Evolutionary conservation across 495 filamentous ascomycete species (phyloP).

Genomic region (Neurospora terricola): DNA sequence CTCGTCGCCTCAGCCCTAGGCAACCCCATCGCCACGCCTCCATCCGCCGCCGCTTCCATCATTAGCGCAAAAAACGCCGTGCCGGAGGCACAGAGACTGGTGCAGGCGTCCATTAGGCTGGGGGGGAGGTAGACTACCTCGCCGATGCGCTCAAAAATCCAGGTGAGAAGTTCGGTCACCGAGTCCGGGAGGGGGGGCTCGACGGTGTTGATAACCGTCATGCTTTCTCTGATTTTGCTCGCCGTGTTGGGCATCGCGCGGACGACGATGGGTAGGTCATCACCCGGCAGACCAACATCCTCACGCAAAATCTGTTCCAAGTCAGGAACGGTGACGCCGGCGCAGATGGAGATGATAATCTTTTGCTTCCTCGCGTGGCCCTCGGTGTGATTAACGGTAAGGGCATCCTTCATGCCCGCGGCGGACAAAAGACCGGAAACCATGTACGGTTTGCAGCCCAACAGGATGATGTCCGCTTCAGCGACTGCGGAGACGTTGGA

Average conservation of each 20-base stretch:
- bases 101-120: conserved; percentile 60
- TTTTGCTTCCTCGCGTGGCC: conserved; percentile 42
- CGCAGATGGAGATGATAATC: conserved; percentile 73
- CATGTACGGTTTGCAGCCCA: conserved; percentile 74
- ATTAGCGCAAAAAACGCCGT: conserved; percentile 74
- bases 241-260: conserved; percentile 74
- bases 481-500: conserved; percentile 51
- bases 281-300: conserved; percentile 19
- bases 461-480: conserved; percentile 54
- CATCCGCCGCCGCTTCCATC: conserved; percentile 66
- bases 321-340: conserved; percentile 61
- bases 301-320: conserved; percentile 51
- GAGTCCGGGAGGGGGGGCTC: conserved; percentile 46
- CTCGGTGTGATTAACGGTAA: conserved; percentile 16
- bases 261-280: conserved; percentile 46
- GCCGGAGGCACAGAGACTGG: conserved; percentile 66
- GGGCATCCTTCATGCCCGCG: conserved; percentile 55
- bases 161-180: conserved; percentile 52
- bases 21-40: conserved; percentile 71
- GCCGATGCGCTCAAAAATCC: conserved; percentile 69
- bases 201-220: conserved; percentile 66
- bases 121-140: conserved; percentile 55
- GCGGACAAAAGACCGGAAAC: conserved; percentile 52
- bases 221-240: conserved; percentile 59
- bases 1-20: conserved; percentile 64